Conservation (phyloP, 768 basidiomycete species). For the Podaxis rugospora region DNA sequence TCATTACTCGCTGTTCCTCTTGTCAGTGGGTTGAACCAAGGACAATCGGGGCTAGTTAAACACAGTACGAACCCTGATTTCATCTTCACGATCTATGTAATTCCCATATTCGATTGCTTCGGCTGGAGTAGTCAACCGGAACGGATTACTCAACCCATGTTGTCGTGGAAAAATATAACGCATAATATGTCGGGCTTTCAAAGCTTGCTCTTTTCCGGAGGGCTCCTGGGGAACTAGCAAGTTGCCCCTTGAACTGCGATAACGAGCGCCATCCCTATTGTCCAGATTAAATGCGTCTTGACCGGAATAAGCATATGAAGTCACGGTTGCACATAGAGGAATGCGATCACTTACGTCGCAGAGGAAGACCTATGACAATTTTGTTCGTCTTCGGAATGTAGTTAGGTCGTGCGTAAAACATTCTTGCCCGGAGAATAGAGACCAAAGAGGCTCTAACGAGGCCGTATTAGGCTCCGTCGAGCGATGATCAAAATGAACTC, state of each 20-base stretch:
- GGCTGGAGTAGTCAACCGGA: conserved; percentile 24
- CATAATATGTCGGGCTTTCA: conserved; percentile 56
- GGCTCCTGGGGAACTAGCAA: conserved; percentile 25
- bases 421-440: conserved; percentile 41
- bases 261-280: conserved; percentile 22
- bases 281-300: conserved; percentile 53
- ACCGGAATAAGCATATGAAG: conserved; percentile 19
- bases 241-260: not conserved
- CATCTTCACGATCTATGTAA: conserved; percentile 57
- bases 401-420: conserved; percentile 68
- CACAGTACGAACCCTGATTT: conserved; percentile 54
- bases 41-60: not conserved
- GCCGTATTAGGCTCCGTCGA: not conserved
- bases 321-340: not conserved
- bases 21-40: not conserved
- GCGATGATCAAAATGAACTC: not conserved
- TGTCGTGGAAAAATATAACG: conserved; percentile 88
- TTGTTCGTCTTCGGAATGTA: conserved; percentile 42
- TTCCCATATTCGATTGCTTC: conserved; percentile 37
- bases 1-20: conserved; percentile 10
- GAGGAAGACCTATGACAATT: conserved; percentile 63
- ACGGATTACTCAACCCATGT: conserved; percentile 62
- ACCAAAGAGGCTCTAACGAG: conserved; percentile 48
- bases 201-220: conserved; percentile 41
- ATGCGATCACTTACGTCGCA: conserved; percentile 46